These are phyloP conservation scores for Colletotrichum incanum DNA, from an alignment of 2,329 filamentous ascomycete species.

Conservation along the genomic window DNA sequence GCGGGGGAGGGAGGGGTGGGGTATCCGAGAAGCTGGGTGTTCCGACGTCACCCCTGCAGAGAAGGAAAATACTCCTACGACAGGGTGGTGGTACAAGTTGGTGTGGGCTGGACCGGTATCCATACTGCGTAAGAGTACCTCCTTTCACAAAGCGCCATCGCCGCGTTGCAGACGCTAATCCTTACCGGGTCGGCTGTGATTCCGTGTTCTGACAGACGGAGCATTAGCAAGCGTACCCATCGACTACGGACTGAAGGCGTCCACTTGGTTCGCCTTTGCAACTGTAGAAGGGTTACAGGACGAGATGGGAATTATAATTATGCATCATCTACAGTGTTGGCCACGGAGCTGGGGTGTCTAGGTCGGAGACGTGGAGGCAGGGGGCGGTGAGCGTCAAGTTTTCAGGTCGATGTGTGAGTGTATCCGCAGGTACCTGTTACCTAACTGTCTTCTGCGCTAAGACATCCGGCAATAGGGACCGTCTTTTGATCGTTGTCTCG, in stretches of 20 bases:
- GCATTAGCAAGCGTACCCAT: neutral
- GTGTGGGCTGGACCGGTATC: neutral
- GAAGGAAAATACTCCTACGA: constrained; percentile 1
- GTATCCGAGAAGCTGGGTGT: constrained; percentile 36
- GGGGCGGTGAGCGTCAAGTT: neutral
- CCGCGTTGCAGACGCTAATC: neutral
- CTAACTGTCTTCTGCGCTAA: constrained; percentile 4
- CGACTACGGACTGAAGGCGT: neutral
- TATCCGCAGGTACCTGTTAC: neutral
- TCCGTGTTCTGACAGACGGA: neutral
- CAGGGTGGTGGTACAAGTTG: neutral
- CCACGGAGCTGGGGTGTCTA: neutral
- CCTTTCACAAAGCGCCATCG: neutral
- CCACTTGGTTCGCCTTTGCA: neutral
- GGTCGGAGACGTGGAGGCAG: neutral
- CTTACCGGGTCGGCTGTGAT: constrained; percentile 1
- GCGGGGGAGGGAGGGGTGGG: constrained; percentile 11
- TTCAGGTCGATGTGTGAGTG: neutral
- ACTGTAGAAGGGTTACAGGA: neutral
- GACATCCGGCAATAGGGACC: neutral
- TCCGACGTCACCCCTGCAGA: constrained; percentile 32
- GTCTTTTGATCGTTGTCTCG: constrained; percentile 22
- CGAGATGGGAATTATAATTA: neutral
- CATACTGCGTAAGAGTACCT: neutral
- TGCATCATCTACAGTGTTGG: neutral